These are phyloP conservation scores for Myriangium duriaei DNA, from an alignment of 2,329 filamentous ascomycete species.

Conservation along the genomic window DNA sequence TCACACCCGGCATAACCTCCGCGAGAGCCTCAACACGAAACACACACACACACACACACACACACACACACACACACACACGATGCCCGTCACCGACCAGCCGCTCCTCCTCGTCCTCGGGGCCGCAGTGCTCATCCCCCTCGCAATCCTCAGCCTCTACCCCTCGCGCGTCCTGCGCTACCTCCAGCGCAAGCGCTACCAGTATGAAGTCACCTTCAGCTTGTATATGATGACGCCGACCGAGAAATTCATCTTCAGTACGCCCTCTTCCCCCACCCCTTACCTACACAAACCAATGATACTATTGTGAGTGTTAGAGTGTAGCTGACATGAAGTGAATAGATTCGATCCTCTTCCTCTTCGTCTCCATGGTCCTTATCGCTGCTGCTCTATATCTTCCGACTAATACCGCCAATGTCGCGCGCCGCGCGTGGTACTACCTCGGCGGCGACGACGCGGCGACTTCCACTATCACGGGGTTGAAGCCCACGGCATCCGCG, in stretches of 20 bases:
- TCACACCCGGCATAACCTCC: too few relatives aligned
- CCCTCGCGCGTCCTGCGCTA: constrained; percentile 56
- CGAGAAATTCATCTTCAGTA: constrained; percentile 97
- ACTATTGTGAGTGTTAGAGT: background rate
- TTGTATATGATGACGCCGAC: constrained; percentile 95
- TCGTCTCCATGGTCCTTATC: constrained; percentile 73
- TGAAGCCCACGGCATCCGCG: constrained; percentile 14
- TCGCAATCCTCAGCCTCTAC: constrained; percentile 32
- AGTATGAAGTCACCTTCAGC: constrained; percentile 93
- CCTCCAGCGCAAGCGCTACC: constrained; percentile 91
- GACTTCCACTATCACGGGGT: constrained; percentile 10
- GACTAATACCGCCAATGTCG: constrained; percentile 72
- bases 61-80: too few relatives aligned
- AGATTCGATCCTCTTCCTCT: constrained; percentile 89
- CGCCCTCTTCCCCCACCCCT: constrained; percentile 25
- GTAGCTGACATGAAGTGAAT: constrained; percentile 9
- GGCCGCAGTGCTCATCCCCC: constrained; percentile 40
- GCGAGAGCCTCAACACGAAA: too few relatives aligned
- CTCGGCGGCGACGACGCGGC: constrained; percentile 57
- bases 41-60: too few relatives aligned
- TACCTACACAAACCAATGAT: too few relatives aligned
- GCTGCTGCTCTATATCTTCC: constrained; percentile 87
- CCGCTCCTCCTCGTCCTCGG: constrained; percentile 52
- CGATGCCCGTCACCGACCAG: too few relatives aligned
- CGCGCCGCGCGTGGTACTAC: constrained; percentile 86